These are phyloP conservation scores for Fusarium anguioides DNA, from an alignment of 2,329 filamentous ascomycete genomes.

Conservation along the genomic window DNA sequence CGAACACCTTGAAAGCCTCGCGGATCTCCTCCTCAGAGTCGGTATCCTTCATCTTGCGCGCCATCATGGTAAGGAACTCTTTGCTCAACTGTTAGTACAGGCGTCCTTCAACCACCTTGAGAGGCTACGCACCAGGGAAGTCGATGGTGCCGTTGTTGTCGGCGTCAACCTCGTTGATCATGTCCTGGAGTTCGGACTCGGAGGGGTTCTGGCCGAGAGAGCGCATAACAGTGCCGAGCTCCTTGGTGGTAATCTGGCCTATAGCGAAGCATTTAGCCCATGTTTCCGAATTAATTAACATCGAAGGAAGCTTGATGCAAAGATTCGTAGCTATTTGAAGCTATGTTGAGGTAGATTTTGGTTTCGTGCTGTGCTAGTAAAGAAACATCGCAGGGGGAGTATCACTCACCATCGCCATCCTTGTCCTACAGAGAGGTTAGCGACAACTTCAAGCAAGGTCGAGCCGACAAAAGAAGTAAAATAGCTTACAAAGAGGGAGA, in stretches of 20 bases:
- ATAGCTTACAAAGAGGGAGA: slow-evolving; percentile 95
- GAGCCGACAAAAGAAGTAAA: neutral
- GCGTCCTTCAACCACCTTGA: neutral
- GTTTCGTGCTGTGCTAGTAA: slow-evolving; percentile 18
- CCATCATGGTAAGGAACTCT: slow-evolving; percentile 96
- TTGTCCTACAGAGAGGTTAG: slow-evolving; percentile 73
- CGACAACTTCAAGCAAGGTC: slow-evolving; percentile 15
- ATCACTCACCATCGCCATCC: slow-evolving; percentile 85
- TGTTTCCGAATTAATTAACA: slow-evolving; percentile 19
- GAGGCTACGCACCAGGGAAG: slow-evolving; percentile 76
- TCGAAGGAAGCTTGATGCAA: neutral
- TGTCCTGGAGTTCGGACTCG: slow-evolving; percentile 89
- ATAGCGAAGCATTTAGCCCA: slow-evolving; percentile 39
- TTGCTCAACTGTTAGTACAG: slow-evolving; percentile 37
- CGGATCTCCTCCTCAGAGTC: slow-evolving; percentile 92
- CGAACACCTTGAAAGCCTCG: slow-evolving; percentile 90
- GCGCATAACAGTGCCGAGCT: slow-evolving; percentile 90
- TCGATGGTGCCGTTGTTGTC: slow-evolving; percentile 95
- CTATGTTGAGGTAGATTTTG: slow-evolving; percentile 14
- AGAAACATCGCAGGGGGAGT: slow-evolving; percentile 27
- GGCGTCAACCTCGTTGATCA: slow-evolving; percentile 94
- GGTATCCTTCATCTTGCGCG: slow-evolving; percentile 93
- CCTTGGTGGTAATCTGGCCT: slow-evolving; percentile 94
- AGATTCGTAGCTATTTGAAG: neutral
- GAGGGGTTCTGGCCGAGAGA: slow-evolving; percentile 90